These are phyloP conservation scores for Cordyceps fumosorosea DNA, from an alignment of 2,329 filamentous ascomycete genomes.

Conservation along the genomic window DNA sequence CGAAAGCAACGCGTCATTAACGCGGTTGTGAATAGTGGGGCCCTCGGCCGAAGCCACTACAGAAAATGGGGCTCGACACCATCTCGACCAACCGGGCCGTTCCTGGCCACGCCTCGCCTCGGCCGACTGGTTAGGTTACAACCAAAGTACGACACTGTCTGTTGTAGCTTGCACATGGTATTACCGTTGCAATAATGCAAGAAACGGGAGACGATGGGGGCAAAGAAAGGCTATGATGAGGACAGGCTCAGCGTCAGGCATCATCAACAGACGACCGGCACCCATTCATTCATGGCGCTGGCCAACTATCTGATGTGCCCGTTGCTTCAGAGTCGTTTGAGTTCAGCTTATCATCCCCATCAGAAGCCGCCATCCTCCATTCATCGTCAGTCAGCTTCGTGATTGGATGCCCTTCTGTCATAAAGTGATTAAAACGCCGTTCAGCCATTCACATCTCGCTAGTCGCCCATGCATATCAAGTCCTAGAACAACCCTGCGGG, in stretches of 20 bases:
- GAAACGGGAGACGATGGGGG: background rate
- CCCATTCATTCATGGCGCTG: background rate
- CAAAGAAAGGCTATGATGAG: background rate
- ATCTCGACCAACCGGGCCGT: conserved; percentile 7
- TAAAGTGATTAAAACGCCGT: background rate
- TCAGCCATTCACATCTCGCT: background rate
- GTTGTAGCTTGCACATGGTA: background rate
- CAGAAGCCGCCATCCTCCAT: background rate
- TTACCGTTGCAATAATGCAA: background rate
- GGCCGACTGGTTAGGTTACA: background rate
- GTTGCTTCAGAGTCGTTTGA: background rate
- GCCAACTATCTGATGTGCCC: background rate
- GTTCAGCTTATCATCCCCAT: background rate
- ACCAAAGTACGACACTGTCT: background rate
- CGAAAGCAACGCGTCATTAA: conserved; percentile 12
- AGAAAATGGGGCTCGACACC: conserved; percentile 11
- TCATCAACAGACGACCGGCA: background rate
- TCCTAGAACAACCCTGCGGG: background rate
- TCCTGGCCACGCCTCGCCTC: background rate
- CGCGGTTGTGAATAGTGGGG: background rate
- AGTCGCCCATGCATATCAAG: background rate
- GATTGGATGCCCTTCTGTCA: conserved; percentile 1
- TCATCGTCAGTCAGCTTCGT: background rate
- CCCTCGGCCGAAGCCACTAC: background rate
- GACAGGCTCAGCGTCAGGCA: background rate